Evolutionary conservation across 2,329 filamentous ascomycete species (phyloP), one percentile per base, ranked within the genome.

Genomic region (Aspergillus transmontanensis): DNA sequence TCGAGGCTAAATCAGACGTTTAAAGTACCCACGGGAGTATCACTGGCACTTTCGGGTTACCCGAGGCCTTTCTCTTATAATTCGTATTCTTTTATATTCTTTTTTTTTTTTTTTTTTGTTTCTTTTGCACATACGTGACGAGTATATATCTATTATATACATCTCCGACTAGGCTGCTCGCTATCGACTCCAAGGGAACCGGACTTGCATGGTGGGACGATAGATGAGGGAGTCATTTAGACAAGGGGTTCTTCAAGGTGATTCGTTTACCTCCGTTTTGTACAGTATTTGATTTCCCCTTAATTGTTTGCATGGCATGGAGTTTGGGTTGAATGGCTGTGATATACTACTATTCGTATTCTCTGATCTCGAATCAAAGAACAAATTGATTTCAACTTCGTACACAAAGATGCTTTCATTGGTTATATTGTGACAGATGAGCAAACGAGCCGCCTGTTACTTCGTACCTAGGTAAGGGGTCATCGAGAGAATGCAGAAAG

Each of bases 291-390:
- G 50, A 51, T 51, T 36, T 60, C n/a, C 23, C 16, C 16, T 16
- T 30, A 50, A 32, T 55, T 48, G 55, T 64, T 59, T 58, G 62
- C 59, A 58, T 64, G 62, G 61, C 59, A 64, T 57, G 65, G 65
- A 63, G 65, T 67, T 67, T 39, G 61, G 61, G 64, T 54, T 64
- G 45, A 50, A 23, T 64, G n/a, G 54, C 41, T 43, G 41, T 48
- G 28, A 50, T 11, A 45, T 51, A 39, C 4, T 36, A 28, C 41
- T 30, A 7, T 53, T 58, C 45, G 19, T 54, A 54, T 54, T 11
- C 34, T 55, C n/a, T 55, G 19, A 51, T 39, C n/a, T 39, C n/a
- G 14, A 55, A 39, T 36, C n/a, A 26, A n/a, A 14, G 19, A 19
- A 36, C 10, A 34, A 23, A 54, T 4, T 21, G 19, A 32, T 19